phyloP scores from a whole-genome alignment of 1,284 basidiomycete genomes.

The Peniophora sp. region DNA sequence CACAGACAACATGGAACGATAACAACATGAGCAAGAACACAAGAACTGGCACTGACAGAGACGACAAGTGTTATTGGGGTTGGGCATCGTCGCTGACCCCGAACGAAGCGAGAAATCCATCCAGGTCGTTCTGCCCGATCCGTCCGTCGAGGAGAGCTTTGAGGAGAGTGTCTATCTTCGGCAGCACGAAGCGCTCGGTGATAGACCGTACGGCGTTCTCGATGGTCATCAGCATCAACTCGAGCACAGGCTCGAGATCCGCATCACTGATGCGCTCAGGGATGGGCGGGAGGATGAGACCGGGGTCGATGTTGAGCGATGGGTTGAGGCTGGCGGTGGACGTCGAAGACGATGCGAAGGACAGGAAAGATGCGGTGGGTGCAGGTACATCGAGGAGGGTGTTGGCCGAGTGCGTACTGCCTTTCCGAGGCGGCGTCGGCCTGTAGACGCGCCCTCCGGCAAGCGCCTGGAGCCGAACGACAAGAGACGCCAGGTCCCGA shows the following conservation, averaged over 20 bases:
- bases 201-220: constrained; percentile 74
- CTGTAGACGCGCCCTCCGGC: constrained; percentile 61
- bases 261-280: constrained; percentile 68
- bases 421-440: constrained; percentile 37
- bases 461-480: constrained; percentile 80
- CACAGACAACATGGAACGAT: too few species aligned
- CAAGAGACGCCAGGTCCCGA: constrained; percentile 67
- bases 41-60: too few species aligned
- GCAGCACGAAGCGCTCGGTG: constrained; percentile 17
- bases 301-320: constrained; percentile 51
- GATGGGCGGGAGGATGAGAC: constrained; percentile 65
- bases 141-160: constrained; percentile 7
- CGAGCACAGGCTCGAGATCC: constrained; percentile 70
- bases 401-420: constrained; percentile 29
- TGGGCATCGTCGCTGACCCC: background rate
- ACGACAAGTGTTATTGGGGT: background rate
- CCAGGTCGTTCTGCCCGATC: background rate
- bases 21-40: too few species aligned
- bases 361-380: constrained; percentile 22
- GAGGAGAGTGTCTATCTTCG: constrained; percentile 17
- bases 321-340: constrained; percentile 13
- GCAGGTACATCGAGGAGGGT: constrained; percentile 6
- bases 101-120: background rate
- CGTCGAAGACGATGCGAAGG: constrained; percentile 8
- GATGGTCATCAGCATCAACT: constrained; percentile 69